A percentile compares a stretch with the other conserved stretches of the same genome.
phyloP scores from a whole-genome alignment of 805 yeast genomes.

The Dipodascus geniculatus region DNA sequence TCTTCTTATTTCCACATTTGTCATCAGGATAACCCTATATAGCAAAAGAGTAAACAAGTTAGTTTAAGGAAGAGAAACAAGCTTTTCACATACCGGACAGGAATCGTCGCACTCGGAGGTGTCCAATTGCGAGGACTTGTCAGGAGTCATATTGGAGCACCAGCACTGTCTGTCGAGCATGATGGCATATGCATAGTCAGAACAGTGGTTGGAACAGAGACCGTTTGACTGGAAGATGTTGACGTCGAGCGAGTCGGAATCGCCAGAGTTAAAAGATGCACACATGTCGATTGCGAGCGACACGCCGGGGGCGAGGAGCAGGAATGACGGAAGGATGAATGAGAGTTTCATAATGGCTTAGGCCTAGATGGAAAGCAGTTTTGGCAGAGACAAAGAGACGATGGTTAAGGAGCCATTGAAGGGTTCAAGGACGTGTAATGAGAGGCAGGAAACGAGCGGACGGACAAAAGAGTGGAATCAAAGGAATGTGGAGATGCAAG shows the following conservation, averaged over 20 bases:
- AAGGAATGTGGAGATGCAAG: neutral
- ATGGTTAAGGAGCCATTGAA: neutral
- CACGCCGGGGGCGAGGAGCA: neutral
- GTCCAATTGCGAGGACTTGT: slow-evolving; percentile 21
- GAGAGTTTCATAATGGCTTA: neutral
- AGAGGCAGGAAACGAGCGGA: no score
- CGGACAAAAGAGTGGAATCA: neutral
- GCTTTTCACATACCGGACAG: slow-evolving; percentile 27
- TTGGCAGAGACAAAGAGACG: no score
- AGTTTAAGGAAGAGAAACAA: neutral
- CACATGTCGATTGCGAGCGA: neutral
- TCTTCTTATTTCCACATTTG: slow-evolving; percentile 29
- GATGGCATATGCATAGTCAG: slow-evolving; percentile 36
- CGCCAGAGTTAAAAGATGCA: slow-evolving; percentile 2
- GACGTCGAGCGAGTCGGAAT: slow-evolving; percentile 8
- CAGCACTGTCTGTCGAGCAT: slow-evolving; percentile 38
- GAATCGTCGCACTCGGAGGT: slow-evolving; percentile 21
- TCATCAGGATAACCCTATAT: slow-evolving; percentile 22
- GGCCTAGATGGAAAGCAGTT: no score
- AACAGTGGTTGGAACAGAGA: slow-evolving; percentile 35
- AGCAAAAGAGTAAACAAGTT: neutral
- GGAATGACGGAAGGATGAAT: neutral
- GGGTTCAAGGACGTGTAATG: no score
- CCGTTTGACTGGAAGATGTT: slow-evolving; percentile 35
- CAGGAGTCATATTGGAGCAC: slow-evolving; percentile 43